phyloP scores from a whole-genome alignment of 1,284 basidiomycete genomes.

The Irpex sp. region DNA sequence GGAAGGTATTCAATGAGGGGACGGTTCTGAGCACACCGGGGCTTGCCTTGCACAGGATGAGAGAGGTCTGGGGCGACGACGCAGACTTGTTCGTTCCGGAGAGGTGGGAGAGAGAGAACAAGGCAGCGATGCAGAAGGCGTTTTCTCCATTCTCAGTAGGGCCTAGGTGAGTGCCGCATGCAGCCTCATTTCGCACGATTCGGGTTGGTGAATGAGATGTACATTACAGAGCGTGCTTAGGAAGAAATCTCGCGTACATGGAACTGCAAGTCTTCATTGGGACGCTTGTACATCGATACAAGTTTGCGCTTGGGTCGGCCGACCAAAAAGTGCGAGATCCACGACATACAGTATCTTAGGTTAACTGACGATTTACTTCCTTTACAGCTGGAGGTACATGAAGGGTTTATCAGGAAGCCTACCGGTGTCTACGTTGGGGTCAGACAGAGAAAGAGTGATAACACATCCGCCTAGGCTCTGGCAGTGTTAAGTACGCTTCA shows the following conservation, averaged over 20 bases:
- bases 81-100: conserved; percentile 9
- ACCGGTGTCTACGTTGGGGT: conserved; percentile 19
- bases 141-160: conserved; percentile 49
- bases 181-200: background rate
- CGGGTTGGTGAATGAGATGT: background rate
- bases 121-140: background rate
- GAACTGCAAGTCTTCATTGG: conserved; percentile 68
- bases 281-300: conserved; percentile 62
- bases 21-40: conserved; percentile 5
- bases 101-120: conserved; percentile 6
- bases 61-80: conserved; percentile 10
- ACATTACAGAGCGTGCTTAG: conserved; percentile 49
- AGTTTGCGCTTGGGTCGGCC: conserved; percentile 55
- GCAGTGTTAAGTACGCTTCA: too few species aligned
- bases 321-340: conserved; percentile 42
- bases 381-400: conserved; percentile 53
- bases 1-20: background rate
- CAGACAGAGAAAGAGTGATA: background rate
- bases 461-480: too few species aligned
- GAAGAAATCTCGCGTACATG: conserved; percentile 66
- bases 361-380: background rate
- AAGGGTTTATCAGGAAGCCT: conserved; percentile 75
- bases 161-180: conserved; percentile 39
- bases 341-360: background rate
- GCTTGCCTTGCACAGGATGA: conserved; percentile 1